These are phyloP conservation scores for Eimeria necatrix DNA, from an alignment of 169 alveolate species.

Conservation along the genomic window DNA sequence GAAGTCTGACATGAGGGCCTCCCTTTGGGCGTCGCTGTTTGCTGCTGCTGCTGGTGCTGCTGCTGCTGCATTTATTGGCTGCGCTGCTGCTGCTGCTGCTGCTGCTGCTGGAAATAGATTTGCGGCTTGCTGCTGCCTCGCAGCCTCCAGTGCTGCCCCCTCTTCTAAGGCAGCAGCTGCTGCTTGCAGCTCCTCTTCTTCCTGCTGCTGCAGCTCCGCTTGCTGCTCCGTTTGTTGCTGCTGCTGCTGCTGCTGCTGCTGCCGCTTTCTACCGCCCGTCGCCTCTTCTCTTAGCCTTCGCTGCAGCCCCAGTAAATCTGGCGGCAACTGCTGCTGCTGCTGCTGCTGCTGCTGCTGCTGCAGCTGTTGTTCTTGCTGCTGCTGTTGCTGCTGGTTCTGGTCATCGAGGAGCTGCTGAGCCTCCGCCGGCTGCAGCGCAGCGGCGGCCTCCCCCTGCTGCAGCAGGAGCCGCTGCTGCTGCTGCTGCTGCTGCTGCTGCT, in stretches of 20 bases:
- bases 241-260: constrained; percentile 15
- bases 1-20: constrained; percentile 6
- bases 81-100: neutral
- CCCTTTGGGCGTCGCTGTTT: neutral
- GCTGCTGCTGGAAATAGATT: neutral
- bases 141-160: neutral
- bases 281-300: neutral
- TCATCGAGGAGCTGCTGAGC: too few species aligned
- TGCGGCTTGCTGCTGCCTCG: neutral
- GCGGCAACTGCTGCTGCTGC: constrained; percentile 30
- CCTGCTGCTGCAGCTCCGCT: constrained; percentile 1
- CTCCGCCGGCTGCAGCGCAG: too few species aligned
- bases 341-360: constrained; percentile 15
- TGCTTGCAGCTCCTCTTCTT: neutral
- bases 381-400: constrained; percentile 3
- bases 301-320: constrained; percentile 1
- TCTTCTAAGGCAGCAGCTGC: neutral
- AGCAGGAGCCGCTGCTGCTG: too few species aligned
- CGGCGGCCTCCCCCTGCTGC: too few species aligned
- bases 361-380: neutral
- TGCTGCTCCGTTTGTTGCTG: neutral
- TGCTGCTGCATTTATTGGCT: too few species aligned
- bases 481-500: constrained; percentile 20
- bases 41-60: neutral
- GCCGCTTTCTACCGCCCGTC: neutral